phyloP scores from a whole-genome alignment of 768 basidiomycete species.

The Cystobasidium onofrii region DNA sequence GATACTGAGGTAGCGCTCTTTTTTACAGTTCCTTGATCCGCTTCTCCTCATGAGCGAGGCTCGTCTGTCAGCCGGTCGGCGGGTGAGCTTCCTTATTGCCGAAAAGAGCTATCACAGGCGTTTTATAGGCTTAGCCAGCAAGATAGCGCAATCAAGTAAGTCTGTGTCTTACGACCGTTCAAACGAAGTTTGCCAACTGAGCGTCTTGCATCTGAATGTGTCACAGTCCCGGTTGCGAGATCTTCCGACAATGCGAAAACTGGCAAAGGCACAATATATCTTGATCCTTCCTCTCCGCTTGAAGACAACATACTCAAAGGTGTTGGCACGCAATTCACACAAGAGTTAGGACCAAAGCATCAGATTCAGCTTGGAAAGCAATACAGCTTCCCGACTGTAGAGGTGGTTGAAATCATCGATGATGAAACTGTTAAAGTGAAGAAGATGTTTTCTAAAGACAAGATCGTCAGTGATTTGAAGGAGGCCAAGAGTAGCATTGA shows the following conservation, averaged over 20 bases:
- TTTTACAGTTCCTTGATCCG: conserved; percentile 82
- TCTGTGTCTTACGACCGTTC: no score
- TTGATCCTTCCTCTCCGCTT: conserved; percentile 55
- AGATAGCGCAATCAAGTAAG: conserved; percentile 83
- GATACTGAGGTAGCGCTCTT: no score
- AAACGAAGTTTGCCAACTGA: no score
- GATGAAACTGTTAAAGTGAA: conserved; percentile 77
- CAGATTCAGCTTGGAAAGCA: conserved; percentile 80
- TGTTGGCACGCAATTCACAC: conserved; percentile 65
- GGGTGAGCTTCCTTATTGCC: conserved; percentile 78
- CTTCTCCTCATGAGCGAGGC: conserved; percentile 75
- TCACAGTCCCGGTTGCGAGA: conserved; percentile 77
- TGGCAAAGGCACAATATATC: conserved; percentile 56
- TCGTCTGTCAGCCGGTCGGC: conserved; percentile 68
- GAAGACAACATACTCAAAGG: conserved; percentile 78
- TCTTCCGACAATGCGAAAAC: conserved; percentile 75
- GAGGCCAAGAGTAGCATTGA: conserved; percentile 36
- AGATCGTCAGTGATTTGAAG: conserved; percentile 44
- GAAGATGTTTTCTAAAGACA: conserved; percentile 59
- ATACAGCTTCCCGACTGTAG: conserved; percentile 65
- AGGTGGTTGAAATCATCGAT: conserved; percentile 78
- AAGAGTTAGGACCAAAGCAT: conserved; percentile 65
- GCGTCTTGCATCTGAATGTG: no score
- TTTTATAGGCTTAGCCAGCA: conserved; percentile 69
- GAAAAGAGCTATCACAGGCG: conserved; percentile 76